Evolutionary conservation across 2,329 filamentous ascomycete genomes (phyloP).

Genomic region (Helotiales sp.): DNA sequence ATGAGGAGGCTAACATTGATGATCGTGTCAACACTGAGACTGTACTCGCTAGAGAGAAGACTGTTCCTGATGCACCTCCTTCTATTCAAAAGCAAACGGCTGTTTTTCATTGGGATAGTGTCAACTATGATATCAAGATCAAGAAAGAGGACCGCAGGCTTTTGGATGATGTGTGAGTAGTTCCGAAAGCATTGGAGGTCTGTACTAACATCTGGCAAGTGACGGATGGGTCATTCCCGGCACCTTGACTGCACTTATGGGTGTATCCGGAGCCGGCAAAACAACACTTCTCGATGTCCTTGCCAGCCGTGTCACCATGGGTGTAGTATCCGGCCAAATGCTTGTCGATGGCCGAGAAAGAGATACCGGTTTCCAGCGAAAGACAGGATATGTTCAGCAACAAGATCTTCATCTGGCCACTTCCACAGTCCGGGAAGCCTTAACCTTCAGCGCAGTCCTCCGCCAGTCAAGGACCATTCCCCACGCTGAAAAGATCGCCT

Average conservation of each 20-base stretch:
- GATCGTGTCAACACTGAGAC: constrained; percentile 47
- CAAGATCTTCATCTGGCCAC: constrained; percentile 88
- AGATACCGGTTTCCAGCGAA: constrained; percentile 85
- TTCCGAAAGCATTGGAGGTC: neutral
- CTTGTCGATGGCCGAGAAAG: constrained; percentile 66
- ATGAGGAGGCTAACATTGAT: constrained; percentile 33
- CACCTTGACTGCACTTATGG: constrained; percentile 85
- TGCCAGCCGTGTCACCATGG: constrained; percentile 85
- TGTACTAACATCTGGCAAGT: neutral
- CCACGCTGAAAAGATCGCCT: constrained; percentile 77
- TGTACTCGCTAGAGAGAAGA: constrained; percentile 50
- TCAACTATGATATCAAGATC: constrained; percentile 70
- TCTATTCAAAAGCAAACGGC: constrained; percentile 51
- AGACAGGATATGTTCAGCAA: constrained; percentile 74
- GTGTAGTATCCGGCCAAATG: constrained; percentile 87
- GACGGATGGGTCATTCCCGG: constrained; percentile 95
- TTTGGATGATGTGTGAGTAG: constrained; percentile 69
- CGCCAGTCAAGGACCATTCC: constrained; percentile 80
- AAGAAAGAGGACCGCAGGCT: constrained; percentile 77
- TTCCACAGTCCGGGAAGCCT: constrained; percentile 84
- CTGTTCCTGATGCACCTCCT: constrained; percentile 52
- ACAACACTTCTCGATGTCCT: constrained; percentile 88
- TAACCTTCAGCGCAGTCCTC: constrained; percentile 83
- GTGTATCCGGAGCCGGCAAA: constrained; percentile 77
- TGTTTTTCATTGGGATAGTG: constrained; percentile 57